Evolutionary conservation across 495 filamentous ascomycete genomes (phyloP), one percentile per base, ranked within the genome.

Genomic region (Aspergillus hancockii): DNA sequence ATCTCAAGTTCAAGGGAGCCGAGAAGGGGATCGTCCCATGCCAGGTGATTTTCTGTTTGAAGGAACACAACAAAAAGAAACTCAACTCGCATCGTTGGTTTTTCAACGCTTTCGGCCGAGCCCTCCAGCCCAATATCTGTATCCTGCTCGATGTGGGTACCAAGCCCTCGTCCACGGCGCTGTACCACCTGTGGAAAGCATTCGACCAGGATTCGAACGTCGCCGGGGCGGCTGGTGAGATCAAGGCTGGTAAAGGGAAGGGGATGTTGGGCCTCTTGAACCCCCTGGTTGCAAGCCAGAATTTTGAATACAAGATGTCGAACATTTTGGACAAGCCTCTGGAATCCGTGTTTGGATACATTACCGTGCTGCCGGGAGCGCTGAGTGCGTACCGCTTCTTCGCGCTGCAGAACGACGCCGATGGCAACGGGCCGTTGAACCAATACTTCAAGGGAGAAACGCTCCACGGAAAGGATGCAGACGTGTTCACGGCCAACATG

Each of bases 391-490:
- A 99, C 68, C 85, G 95, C 30, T 99, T 94, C 71, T 95, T 97
- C 63, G 95, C 95, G 8, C 77, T 99, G 55, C 95, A 98, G 74
- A 99, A 99, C 63, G 94, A 98, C 69, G 87, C 92, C 64, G 96
- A 90, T 19, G 95, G 94, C 10, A 91, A 98, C 68, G 95, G 95
- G 0, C 95, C 95, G 0, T 72, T 99, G 47, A 96, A 91, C 68
- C 94, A 99, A 74, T 99, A 99, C 73, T 99, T 99, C 85, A 98
- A 98, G 76, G 95, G 95, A 60, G 95, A 99, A 75, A 97, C 92
- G 2, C 71, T 99, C 55, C 93, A 97, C 68, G 95, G 95, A 12
- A 91, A 97, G 65, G 91, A 98, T 69, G 94, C 95, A 4, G 95
- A 98, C 69, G 93, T 99, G 8, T 99, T 99, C 68, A 98, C 95